Evolutionary conservation across 176 grass and related monocot species (phyloP).

Genomic region (Avena insularis): DNA sequence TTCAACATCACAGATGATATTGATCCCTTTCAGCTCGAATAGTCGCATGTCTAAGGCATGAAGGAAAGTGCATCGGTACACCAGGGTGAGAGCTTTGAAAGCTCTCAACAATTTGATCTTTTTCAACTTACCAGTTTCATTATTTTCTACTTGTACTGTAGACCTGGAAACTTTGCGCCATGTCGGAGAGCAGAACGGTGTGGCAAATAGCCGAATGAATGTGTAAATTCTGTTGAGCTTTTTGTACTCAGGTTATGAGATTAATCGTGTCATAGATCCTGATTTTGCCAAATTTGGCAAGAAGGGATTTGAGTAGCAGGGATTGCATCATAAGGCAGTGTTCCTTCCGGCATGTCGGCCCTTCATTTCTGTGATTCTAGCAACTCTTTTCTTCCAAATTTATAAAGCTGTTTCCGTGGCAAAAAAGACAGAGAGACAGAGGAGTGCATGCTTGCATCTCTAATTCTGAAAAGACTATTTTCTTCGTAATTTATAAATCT

Average conservation of each 20-base stretch:
- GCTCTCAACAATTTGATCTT: not conserved
- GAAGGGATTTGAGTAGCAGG: not conserved
- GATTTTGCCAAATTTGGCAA: not conserved
- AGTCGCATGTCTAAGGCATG: not conserved
- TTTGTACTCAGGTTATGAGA: not conserved
- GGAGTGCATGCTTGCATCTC: not conserved
- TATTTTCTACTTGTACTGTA: not conserved
- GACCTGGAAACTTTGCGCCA: not conserved
- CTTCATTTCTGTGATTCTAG: not conserved
- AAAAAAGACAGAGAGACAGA: not conserved
- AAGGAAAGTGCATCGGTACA: not conserved
- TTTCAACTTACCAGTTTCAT: not conserved
- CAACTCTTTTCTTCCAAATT: not conserved
- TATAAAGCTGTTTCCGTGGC: not conserved
- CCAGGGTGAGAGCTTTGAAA: not conserved
- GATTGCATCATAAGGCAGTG: no score
- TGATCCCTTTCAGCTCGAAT: not conserved
- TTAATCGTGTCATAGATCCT: not conserved
- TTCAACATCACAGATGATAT: not conserved
- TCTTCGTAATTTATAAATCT: no score
- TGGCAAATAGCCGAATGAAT: not conserved
- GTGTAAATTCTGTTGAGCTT: no score
- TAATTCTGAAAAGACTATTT: not conserved
- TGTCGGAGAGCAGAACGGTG: not conserved
- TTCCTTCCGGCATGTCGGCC: not conserved